Evolutionary conservation across 352 stramenopile species (phyloP), one percentile per base, ranked within the genome.

Genomic region (Phytophthora fragariaefolia): DNA sequence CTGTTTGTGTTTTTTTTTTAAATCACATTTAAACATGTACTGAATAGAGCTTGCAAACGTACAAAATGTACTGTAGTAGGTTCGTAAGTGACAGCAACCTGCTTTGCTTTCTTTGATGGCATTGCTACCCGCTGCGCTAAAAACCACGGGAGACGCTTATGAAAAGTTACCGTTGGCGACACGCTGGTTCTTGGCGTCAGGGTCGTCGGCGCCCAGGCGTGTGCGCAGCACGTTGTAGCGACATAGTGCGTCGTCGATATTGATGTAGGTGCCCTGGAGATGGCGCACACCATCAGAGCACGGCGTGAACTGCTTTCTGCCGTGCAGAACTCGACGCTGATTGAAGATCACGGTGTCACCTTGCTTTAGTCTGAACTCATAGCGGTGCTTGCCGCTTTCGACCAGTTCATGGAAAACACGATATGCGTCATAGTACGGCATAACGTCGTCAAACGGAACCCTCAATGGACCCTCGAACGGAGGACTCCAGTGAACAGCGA

Each of bases 391-490:
- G 26, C 82, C 77, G 52, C 83, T 69, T 70, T 95, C 82, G n/a
- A 96, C 83, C 12, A 96, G 80, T 38, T 89, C 76, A 53, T 95
- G 74, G 58, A 96, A 93, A 26, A 84, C 49, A 38, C 86, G 84
- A 69, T 96, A 96, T 15, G 88, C 88, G 8, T 87, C 83, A 49
- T 96, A 96, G 70, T 96, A 96, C 28, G 74, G 74, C 51, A 74
- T 76, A 2, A 93, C 76, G 36, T 93, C 80, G 36, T 90, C 73
- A 71, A 89, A 87, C 32, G 81, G 68, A n/a, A 96, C 84, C 55
- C 86, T 76, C 24, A 97, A 63, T n/a, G 93, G 92, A 2, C 94
- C 96, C 73, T 99, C 95, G 69, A 99, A 98, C 0, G 95, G 92
- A 59, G 96, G 95, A 34, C 85, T 96, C 96, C 96, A 99, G 73